Conservation (phyloP, 73 alveolate species). For the Paramecium sexaurelia region DNA sequence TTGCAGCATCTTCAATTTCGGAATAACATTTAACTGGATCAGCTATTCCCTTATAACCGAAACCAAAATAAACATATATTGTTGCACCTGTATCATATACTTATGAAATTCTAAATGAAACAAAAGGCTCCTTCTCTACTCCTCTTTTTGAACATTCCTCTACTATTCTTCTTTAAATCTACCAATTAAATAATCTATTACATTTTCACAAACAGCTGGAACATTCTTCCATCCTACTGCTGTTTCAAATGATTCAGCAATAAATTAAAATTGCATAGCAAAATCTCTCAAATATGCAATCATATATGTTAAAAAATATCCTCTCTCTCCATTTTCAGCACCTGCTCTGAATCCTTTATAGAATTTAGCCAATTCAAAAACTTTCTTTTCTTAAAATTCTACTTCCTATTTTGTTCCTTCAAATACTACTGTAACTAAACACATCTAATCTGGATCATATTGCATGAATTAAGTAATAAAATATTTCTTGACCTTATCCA, state of each 20-base stretch:
- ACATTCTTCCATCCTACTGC: conserved; percentile 91
- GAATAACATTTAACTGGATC: conserved; percentile 77
- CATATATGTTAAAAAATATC: conserved; percentile 88
- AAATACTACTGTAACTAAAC: conserved; percentile 83
- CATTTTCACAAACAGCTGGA: conserved; percentile 76
- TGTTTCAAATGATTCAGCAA: conserved; percentile 90
- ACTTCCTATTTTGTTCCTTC: conserved; percentile 85
- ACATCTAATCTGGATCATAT: conserved; percentile 84
- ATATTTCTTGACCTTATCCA: conserved; percentile 82
- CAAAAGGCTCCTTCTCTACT: conserved; percentile 74
- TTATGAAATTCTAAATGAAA: conserved; percentile 86
- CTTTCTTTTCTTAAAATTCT: conserved; percentile 68
- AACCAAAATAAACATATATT: conserved; percentile 89
- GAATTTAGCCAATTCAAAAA: conserved; percentile 72
- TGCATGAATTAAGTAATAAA: conserved; percentile 79
- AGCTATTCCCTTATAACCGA: conserved; percentile 69
- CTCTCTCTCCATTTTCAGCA: conserved; percentile 89
- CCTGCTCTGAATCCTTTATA: conserved; percentile 90
- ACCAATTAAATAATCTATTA: not conserved
- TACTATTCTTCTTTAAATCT: conserved; percentile 66
- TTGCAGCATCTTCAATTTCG: conserved; percentile 87
- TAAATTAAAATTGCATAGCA: conserved; percentile 76
- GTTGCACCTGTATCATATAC: conserved; percentile 91
- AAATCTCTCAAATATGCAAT: conserved; percentile 93
- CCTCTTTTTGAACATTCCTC: conserved; percentile 76